Conservation (phyloP, 2,329 filamentous ascomycete genomes). For the Bipolaris victoriae region DNA sequence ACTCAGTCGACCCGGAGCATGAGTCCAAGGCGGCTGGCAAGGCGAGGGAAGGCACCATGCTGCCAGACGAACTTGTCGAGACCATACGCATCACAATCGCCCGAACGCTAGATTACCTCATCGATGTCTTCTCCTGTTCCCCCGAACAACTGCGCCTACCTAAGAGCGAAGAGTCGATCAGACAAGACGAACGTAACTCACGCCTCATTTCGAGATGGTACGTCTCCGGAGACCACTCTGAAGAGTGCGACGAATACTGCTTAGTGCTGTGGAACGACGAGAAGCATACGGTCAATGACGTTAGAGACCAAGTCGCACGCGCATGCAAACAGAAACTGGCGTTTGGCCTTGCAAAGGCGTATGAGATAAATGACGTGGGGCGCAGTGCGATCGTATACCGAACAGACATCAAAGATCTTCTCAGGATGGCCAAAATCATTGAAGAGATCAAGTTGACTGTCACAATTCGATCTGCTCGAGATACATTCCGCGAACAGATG, state of each 20-base stretch:
- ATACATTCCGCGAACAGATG: constrained; percentile 98
- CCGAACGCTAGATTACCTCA: constrained; percentile 88
- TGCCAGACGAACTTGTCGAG: constrained; percentile 77
- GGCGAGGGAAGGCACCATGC: constrained; percentile 56
- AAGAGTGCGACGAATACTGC: constrained; percentile 76
- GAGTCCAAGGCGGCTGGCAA: constrained; percentile 60
- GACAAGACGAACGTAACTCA: constrained; percentile 80
- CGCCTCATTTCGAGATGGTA: constrained; percentile 79
- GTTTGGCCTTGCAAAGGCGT: constrained; percentile 76
- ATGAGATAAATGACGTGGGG: constrained; percentile 88
- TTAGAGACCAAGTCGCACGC: constrained; percentile 85
- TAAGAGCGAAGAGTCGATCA: constrained; percentile 82
- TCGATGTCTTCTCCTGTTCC: constrained; percentile 96
- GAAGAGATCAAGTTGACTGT: constrained; percentile 97
- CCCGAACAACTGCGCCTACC: constrained; percentile 89
- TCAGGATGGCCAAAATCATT: constrained; percentile 81
- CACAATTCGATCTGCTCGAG: constrained; percentile 88
- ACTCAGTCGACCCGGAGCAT: constrained; percentile 63
- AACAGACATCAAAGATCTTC: constrained; percentile 71
- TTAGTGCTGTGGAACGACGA: constrained; percentile 97
- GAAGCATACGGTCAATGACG: constrained; percentile 94
- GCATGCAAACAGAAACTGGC: constrained; percentile 76
- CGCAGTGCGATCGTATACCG: constrained; percentile 83
- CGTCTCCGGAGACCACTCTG: constrained; percentile 61
- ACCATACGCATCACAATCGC: constrained; percentile 86